Base-by-base conservation (phyloP, 176 grass and related monocot species). In the Cocos nucifera region DNA sequence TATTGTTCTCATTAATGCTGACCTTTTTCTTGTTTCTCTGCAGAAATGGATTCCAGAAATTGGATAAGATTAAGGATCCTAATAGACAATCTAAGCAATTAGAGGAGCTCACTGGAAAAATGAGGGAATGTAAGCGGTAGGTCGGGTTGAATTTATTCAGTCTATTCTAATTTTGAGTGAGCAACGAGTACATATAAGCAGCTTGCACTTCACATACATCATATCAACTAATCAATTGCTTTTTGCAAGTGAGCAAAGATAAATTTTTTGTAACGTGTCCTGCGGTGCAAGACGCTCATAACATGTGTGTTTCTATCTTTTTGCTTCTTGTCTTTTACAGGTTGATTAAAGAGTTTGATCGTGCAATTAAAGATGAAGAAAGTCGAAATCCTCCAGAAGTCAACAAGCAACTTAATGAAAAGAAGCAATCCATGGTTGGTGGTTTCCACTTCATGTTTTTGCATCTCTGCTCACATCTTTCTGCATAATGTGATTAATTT, bases 11-110 rank as follows among this genome's bases (percentile, higher is more conserved):
- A 44, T 44, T 44, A 1, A 44, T 19, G 32, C 20, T 15, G 10
- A 39, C 27, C 2, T 29, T 5, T 35, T 4, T 64, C 15, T 53
- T 5, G 64, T 48, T 69, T 80, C 55, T 61, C 63, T 93, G 50
- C 81, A 98, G 94, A 22, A 85, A 98, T 83, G 94, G 88, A 59
- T 98, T 98, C 83, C 88, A 89, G 71, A 98, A 98, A 73, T 77
- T 98, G 53, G 94, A 93, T 68, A 98, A 98, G 82, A 89, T 98
- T 67, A 98, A 87, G 82, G 94, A 98, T 66, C 30, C 82, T 20
- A 98, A 78, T 69, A 92, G 94, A 77, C 94, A 93, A 70, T 80
- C 88, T 71, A 88, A 88, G 51, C 82, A 93, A 72, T 71, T 93
- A 62, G 94, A 98, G 24, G 85, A 98, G 78, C 94, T 93, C 74